A percentile compares a stretch with the other conserved stretches of the same genome.
Conservation (phyloP, 2,329 filamentous ascomycete species). For the Sporothrix variecibatus region DNA sequence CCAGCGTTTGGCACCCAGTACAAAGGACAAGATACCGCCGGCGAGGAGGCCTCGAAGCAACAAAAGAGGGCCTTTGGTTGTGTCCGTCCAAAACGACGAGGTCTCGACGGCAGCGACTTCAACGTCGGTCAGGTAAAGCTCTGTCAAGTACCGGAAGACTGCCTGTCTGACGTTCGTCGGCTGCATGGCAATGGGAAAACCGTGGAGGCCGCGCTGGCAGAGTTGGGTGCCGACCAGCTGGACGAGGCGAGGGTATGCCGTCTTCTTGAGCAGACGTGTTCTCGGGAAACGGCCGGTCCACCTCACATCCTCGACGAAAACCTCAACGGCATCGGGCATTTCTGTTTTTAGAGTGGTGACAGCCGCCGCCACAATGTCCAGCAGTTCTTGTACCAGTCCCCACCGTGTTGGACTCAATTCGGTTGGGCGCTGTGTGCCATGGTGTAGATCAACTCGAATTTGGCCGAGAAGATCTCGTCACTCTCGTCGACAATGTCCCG, state of each 20-base stretch:
- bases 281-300: slow-evolving; percentile 39
- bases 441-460: slow-evolving; percentile 65
- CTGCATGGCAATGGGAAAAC: slow-evolving; percentile 41
- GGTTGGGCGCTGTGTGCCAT: slow-evolving; percentile 52
- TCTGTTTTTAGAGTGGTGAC: slow-evolving; percentile 36
- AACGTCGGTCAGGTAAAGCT: slow-evolving; percentile 34
- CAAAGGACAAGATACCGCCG: slow-evolving; percentile 55
- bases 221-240: neutral
- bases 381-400: slow-evolving; percentile 55
- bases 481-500: slow-evolving; percentile 66
- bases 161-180: neutral
- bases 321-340: slow-evolving; percentile 47
- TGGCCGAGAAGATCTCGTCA: slow-evolving; percentile 63
- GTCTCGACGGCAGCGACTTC: slow-evolving; percentile 43
- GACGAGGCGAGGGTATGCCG: neutral
- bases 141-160: slow-evolving; percentile 45
- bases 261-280: slow-evolving; percentile 38
- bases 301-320: slow-evolving; percentile 31
- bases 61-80: slow-evolving; percentile 43
- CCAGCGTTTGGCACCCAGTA: slow-evolving; percentile 61
- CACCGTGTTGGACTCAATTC: slow-evolving; percentile 59
- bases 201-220: neutral
- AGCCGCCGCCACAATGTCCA: slow-evolving; percentile 44
- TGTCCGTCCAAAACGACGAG: slow-evolving; percentile 42
- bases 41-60: slow-evolving; percentile 60